Evolutionary conservation across 306 rosid species (phyloP).

Genomic region (Geum urbanum): DNA sequence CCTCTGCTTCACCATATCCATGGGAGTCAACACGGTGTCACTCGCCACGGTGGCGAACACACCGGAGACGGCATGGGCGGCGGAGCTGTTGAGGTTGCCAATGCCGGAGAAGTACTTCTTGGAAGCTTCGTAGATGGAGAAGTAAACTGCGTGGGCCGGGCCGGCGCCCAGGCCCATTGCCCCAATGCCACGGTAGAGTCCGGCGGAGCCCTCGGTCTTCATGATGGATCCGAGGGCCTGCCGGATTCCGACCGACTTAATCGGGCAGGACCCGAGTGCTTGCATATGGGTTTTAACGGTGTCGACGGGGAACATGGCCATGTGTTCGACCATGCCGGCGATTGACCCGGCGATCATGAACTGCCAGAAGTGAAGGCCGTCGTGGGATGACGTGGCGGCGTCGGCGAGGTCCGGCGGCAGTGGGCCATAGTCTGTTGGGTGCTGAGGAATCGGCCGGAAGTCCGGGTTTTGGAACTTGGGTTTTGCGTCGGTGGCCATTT

Average conservation of each 20-base stretch:
- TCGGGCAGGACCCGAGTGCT: slow-evolving; percentile 79
- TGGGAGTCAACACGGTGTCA: slow-evolving; percentile 78
- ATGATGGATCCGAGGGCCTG: slow-evolving; percentile 62
- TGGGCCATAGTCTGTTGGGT: slow-evolving; percentile 49
- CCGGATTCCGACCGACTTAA: slow-evolving; percentile 57
- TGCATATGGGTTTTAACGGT: slow-evolving; percentile 92
- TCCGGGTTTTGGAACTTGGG: slow-evolving; percentile 67
- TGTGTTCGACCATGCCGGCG: slow-evolving; percentile 73
- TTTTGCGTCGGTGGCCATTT: slow-evolving; percentile 72
- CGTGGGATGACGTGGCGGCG: slow-evolving; percentile 48
- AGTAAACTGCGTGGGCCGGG: slow-evolving; percentile 86
- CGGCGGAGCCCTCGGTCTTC: slow-evolving; percentile 58
- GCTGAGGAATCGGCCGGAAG: slow-evolving; percentile 38
- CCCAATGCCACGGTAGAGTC: slow-evolving; percentile 75
- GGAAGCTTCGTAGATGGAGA: slow-evolving; percentile 57
- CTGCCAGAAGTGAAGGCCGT: slow-evolving; percentile 87
- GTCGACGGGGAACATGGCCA: slow-evolving; percentile 93
- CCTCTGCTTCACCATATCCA: slow-evolving; percentile 95
- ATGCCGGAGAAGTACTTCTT: slow-evolving; percentile 49
- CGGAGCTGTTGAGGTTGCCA: slow-evolving; percentile 44
- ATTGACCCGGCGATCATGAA: slow-evolving; percentile 81
- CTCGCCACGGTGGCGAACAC: slow-evolving; percentile 71
- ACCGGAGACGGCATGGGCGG: slow-evolving; percentile 66
- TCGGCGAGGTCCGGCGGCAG: slow-evolving; percentile 36
- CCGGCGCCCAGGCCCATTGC: slow-evolving; percentile 96